phyloP scores from a whole-genome alignment of 2,329 filamentous ascomycete genomes.

The Stachybotrys chartarum region DNA sequence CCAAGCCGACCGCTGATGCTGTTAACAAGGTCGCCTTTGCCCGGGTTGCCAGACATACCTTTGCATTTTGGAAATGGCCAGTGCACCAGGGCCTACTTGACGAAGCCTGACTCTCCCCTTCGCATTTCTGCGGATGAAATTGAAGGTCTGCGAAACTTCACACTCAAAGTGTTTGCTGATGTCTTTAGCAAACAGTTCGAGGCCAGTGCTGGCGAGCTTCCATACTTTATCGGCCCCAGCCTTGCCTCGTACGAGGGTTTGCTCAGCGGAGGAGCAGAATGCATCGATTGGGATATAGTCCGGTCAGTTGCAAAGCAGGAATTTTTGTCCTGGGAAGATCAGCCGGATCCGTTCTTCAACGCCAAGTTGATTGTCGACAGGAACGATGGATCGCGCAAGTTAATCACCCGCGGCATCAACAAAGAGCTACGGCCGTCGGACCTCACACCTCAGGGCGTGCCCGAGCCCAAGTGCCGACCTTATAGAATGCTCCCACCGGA shows the following conservation, averaged over 20 bases:
- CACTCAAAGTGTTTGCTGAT: constrained; percentile 69
- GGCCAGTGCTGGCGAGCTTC: constrained; percentile 52
- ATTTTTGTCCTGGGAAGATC: constrained; percentile 30
- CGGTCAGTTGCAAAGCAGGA: constrained; percentile 25
- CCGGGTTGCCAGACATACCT: constrained; percentile 58
- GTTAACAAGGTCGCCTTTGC: constrained; percentile 60
- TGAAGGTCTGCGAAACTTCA: constrained; percentile 60
- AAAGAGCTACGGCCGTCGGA: constrained; percentile 56
- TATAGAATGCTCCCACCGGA: constrained; percentile 25
- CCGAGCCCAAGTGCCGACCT: constrained; percentile 35
- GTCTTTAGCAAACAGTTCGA: constrained; percentile 86
- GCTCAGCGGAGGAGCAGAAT: not conserved
- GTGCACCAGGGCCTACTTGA: constrained; percentile 49
- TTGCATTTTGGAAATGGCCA: constrained; percentile 63
- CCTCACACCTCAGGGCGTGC: constrained; percentile 51
- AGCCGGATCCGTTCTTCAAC: constrained; percentile 40
- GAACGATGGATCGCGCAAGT: constrained; percentile 56
- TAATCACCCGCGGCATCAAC: constrained; percentile 47
- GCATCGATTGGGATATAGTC: constrained; percentile 59
- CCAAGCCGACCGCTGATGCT: constrained; percentile 59
- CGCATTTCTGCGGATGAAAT: constrained; percentile 35
- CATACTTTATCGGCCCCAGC: constrained; percentile 75
- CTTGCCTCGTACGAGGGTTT: constrained; percentile 11
- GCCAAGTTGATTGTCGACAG: constrained; percentile 51
- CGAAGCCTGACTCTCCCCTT: constrained; percentile 36